phyloP scores from a whole-genome alignment of 2,329 filamentous ascomycete genomes.

The Calonectria hongkongensis region DNA sequence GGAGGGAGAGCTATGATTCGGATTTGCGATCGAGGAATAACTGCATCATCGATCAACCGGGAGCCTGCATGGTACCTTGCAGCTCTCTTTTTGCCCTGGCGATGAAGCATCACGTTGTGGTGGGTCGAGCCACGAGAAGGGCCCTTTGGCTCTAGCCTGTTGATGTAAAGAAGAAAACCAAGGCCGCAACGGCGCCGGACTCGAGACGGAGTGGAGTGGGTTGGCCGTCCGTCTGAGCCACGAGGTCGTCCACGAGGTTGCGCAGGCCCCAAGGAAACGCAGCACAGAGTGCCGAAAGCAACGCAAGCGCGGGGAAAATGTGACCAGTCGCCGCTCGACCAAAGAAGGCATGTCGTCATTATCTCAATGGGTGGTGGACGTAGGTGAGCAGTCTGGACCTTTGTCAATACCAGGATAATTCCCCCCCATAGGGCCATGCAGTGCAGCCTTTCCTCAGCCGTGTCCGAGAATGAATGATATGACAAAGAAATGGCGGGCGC shows the following conservation, averaged over 20 bases:
- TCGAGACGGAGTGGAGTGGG: constrained; percentile 36
- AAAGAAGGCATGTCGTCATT: constrained; percentile 40
- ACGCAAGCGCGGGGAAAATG: constrained; percentile 43
- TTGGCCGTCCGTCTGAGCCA: constrained; percentile 50
- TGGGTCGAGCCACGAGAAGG: constrained; percentile 45
- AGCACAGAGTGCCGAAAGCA: background rate
- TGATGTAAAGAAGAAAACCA: background rate
- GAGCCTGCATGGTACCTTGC: constrained; percentile 55
- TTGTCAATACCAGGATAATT: constrained; percentile 7
- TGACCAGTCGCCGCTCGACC: constrained; percentile 42
- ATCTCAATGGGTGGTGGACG: background rate
- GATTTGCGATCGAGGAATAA: constrained; percentile 53
- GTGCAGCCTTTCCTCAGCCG: constrained; percentile 20
- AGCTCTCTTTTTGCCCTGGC: constrained; percentile 44
- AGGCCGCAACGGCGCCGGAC: constrained; percentile 23
- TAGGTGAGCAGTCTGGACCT: constrained; percentile 4
- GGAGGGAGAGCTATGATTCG: constrained; percentile 53
- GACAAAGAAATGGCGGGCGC: constrained; percentile 8
- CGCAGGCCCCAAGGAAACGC: constrained; percentile 4
- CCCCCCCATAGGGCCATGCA: constrained; percentile 22
- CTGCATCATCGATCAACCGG: constrained; percentile 54
- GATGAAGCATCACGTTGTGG: constrained; percentile 47
- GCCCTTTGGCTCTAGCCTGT: background rate
- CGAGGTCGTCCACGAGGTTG: constrained; percentile 42
- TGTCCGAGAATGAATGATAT: constrained; percentile 27